A percentile compares a stretch with the other conserved stretches of the same genome.
phyloP scores from a whole-genome alignment of 2,329 filamentous ascomycete species.

The Emmonsiellopsis sp. region DNA sequence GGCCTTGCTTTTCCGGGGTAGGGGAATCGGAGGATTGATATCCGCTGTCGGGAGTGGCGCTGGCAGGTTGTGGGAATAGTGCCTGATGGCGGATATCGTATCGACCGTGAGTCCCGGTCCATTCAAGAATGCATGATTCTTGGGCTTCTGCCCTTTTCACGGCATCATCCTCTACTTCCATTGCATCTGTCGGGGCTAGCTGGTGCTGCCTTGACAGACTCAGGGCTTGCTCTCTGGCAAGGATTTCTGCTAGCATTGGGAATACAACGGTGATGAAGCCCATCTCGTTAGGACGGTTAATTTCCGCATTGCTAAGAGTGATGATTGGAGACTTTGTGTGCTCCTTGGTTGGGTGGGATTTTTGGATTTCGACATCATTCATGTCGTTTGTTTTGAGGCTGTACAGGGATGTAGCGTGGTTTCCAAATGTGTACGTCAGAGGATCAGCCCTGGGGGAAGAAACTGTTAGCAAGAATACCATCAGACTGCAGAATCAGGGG shows the following conservation, averaged over 20 bases:
- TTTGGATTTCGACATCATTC: constrained; percentile 32
- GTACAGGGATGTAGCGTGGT: constrained; percentile 34
- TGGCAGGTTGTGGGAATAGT: constrained; percentile 17
- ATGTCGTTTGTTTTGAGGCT: constrained; percentile 33
- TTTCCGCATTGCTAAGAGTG: constrained; percentile 25
- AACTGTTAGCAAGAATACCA: constrained; percentile 7
- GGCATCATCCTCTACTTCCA: constrained; percentile 34
- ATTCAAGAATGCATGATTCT: constrained; percentile 37
- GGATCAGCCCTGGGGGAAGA: constrained; percentile 25
- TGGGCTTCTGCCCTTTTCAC: constrained; percentile 35
- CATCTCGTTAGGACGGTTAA: constrained; percentile 17
- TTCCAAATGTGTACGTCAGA: constrained; percentile 35
- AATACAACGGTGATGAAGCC: constrained; percentile 37
- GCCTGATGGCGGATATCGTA: constrained; percentile 41
- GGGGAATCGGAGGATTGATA: constrained; percentile 25
- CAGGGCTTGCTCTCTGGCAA: constrained; percentile 38
- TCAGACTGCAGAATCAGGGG: neutral
- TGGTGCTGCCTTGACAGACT: constrained; percentile 30
- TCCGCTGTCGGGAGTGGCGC: constrained; percentile 22
- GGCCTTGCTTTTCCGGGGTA: constrained; percentile 20
- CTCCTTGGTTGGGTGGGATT: constrained; percentile 31
- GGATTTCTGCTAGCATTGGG: constrained; percentile 40
- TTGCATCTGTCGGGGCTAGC: constrained; percentile 30
- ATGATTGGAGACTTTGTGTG: constrained; percentile 35
- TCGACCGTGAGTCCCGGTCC: constrained; percentile 29